Base-by-base conservation (phyloP, 2,329 filamentous ascomycete species). In the Cladobotryum mycophilum region DNA sequence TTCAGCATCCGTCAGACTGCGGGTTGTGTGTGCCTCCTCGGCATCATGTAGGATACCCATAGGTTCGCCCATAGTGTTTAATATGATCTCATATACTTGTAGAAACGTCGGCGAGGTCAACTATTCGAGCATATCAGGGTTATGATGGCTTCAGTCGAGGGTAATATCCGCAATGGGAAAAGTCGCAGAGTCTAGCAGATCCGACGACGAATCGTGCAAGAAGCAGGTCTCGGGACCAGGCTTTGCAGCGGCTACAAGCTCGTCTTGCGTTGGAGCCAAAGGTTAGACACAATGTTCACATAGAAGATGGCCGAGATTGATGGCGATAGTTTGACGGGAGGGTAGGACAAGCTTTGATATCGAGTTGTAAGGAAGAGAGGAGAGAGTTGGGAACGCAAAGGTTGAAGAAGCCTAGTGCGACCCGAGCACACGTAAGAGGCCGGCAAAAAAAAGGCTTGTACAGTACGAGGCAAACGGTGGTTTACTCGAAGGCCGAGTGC, bases 81-180 rank as follows among this genome's bases (percentile, higher is more conserved):
- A 36, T 2, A 20, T 35, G 40, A 34, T 52, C 45, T 37, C 45
- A 46, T 46, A 11, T 38, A 33, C 18, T 43, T 34, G 44, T 47
- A 22, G 44, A 41, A 17, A 17, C 35, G 35, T 51, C 51, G 38
- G 41, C 44, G 33, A 18, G 40, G 40, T 33, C 34, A 30, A 18
- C 38, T 30, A 41, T 37, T 33, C 38, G 45, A 38, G 51, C 51
- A 53, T 53, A 45, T 53, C 51, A 53, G 41, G 41, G 42, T 42
- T 14, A 52, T 12, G 42, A 46, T 13, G 17, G 34, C 20, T 43
- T 37, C 7, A 8, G 33, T 8, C 38, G 34, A 18, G 14, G 20
- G 30, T 35, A 36, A 36, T 40, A 42, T 36, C 41, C 49, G 25
- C 25, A 30, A 30, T 30, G 25, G 25, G 37, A n/a, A 7, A 42